Conservation (phyloP, 2,329 filamentous ascomycete species). For the Diaporthe nobilis region DNA sequence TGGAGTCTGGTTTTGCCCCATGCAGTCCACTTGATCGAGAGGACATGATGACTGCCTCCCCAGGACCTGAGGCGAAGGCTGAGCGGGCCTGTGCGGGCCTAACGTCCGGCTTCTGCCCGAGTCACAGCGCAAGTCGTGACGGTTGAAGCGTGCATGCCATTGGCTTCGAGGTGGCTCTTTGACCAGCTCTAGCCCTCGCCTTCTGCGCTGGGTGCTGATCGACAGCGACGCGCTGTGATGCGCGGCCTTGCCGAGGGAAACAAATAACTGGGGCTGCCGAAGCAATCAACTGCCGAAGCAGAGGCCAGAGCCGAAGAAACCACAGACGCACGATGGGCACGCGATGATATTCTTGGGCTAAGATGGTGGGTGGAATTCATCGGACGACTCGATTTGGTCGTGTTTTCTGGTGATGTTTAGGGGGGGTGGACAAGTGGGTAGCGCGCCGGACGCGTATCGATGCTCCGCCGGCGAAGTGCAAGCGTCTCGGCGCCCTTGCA, state of each 20-base stretch:
- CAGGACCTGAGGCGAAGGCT: background rate
- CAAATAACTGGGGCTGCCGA: slow-evolving; percentile 1
- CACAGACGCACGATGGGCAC: slow-evolving; percentile 14
- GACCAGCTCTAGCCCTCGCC: background rate
- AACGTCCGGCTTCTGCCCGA: background rate
- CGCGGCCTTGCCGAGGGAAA: slow-evolving; percentile 16
- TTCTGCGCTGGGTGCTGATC: slow-evolving; percentile 4
- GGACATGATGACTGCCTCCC: background rate
- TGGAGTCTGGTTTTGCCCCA: background rate
- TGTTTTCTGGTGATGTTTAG: slow-evolving; percentile 23
- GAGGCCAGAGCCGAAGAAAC: slow-evolving; percentile 12
- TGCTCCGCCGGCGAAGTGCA: slow-evolving; percentile 14
- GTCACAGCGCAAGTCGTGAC: background rate
- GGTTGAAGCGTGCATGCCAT: slow-evolving; percentile 2
- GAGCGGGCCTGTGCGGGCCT: slow-evolving; percentile 1
- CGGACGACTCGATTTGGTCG: slow-evolving; percentile 12
- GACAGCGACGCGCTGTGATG: slow-evolving; percentile 21
- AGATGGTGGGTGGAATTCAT: slow-evolving; percentile 9
- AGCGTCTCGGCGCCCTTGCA: slow-evolving; percentile 23
- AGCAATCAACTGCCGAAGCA: slow-evolving; percentile 30
- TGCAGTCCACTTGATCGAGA: background rate
- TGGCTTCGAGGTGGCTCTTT: slow-evolving; percentile 19
- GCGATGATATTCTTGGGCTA: slow-evolving; percentile 2
- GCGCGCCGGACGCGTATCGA: slow-evolving; percentile 26
- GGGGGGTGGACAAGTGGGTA: slow-evolving; percentile 3